Percentiles rank a stretch among this genome's conserved stretches.
Evolutionary conservation across 768 basidiomycete genomes (phyloP).

Genomic region (Lactarius sp.): DNA sequence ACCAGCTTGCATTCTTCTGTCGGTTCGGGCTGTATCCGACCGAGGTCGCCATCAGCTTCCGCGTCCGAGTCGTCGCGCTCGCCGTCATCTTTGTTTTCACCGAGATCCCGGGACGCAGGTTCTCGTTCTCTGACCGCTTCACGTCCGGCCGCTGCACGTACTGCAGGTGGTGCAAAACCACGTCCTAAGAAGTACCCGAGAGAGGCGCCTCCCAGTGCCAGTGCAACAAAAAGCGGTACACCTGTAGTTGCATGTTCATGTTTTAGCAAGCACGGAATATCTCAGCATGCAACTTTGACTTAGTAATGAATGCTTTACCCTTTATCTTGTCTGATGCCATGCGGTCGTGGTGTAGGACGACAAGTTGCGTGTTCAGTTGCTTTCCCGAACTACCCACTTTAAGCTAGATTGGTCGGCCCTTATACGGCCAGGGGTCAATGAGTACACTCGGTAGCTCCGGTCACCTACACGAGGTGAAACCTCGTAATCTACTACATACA

Average conservation of each 20-base stretch:
- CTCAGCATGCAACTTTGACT: neutral
- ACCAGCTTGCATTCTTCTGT: slow-evolving; percentile 13
- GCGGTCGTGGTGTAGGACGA: too few species aligned
- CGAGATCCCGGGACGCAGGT: neutral
- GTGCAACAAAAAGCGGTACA: neutral
- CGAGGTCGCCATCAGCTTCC: slow-evolving; percentile 4
- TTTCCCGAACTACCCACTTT: neutral
- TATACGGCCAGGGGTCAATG: too few species aligned
- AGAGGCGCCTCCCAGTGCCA: slow-evolving; percentile 7
- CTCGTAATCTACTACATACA: slow-evolving; percentile 16
- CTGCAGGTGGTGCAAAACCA: neutral
- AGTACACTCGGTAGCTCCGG: neutral
- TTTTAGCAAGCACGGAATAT: too few species aligned
- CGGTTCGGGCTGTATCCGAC: neutral
- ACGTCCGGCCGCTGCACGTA: too few species aligned
- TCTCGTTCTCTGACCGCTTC: neutral
- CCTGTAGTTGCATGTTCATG: neutral
- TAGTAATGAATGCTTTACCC: neutral
- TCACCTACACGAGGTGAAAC: neutral
- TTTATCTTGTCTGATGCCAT: neutral
- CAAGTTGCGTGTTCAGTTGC: neutral
- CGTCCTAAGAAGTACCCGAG: slow-evolving; percentile 3
- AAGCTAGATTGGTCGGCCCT: neutral
- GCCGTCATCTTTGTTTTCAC: neutral
- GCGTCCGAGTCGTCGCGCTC: neutral